Evolutionary conservation across 2,329 filamentous ascomycete genomes (phyloP).

Genomic region (Achaetomium macrosporum): DNA sequence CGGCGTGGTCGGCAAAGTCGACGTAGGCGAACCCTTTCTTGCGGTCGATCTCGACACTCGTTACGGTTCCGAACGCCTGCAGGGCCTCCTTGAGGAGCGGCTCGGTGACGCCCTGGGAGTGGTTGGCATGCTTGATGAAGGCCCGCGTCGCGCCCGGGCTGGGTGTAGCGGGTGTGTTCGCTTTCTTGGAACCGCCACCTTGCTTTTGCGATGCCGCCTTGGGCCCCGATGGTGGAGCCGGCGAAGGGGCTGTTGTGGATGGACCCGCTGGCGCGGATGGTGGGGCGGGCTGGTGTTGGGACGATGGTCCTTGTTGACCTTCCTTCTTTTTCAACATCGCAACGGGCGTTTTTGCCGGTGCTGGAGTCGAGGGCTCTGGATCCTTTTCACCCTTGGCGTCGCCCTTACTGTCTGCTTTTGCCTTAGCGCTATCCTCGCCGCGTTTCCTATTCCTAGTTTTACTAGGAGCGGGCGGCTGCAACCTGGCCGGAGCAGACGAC

Average conservation of each 20-base stretch:
- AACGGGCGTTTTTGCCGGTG: constrained; percentile 29
- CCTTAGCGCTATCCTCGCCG: constrained; percentile 20
- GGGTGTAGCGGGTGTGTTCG: constrained; percentile 24
- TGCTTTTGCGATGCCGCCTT: constrained; percentile 24
- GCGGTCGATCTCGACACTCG: constrained; percentile 84
- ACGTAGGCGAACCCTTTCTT: constrained; percentile 93
- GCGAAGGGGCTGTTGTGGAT: constrained; percentile 13
- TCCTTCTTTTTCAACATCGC: constrained; percentile 37
- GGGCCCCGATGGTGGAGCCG: constrained; percentile 24
- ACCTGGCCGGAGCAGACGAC: constrained; percentile 8
- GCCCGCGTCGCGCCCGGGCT: constrained; percentile 55
- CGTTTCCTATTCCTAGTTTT: constrained; percentile 22
- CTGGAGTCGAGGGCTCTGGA: constrained; percentile 22
- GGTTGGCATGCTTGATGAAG: constrained; percentile 77
- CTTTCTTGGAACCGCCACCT: constrained; percentile 17
- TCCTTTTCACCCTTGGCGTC: constrained; percentile 25
- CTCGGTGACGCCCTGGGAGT: constrained; percentile 88
- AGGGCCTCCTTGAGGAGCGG: constrained; percentile 69
- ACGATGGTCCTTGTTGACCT: background rate
- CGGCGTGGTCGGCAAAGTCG: constrained; percentile 70
- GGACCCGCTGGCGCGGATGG: constrained; percentile 24
- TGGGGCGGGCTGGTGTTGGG: constrained; percentile 8
- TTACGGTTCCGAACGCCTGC: constrained; percentile 65
- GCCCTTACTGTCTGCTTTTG: constrained; percentile 30
- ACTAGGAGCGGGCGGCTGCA: constrained; percentile 16